A percentile compares a stretch with the other conserved stretches of the same genome.
phyloP scores from a whole-genome alignment of 176 grass and related monocot genomes.

The Cenchrus americanus region DNA sequence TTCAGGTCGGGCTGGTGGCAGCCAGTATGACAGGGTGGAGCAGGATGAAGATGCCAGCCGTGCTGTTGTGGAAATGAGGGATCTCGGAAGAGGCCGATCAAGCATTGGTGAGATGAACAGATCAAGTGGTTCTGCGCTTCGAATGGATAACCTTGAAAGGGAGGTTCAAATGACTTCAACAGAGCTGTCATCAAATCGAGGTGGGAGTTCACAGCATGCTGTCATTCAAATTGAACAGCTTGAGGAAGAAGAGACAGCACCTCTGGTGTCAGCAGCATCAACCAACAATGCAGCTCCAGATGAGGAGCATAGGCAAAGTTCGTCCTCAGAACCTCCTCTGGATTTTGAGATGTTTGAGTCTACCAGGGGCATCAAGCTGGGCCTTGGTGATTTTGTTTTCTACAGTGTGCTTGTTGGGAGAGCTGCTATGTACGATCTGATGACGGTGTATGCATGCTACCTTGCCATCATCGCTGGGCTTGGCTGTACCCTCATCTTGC shows the following conservation, averaged over 20 bases:
- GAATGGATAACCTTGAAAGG: conserved; percentile 28
- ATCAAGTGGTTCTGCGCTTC: conserved; percentile 24
- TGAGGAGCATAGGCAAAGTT: conserved; percentile 33
- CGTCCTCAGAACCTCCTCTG: conserved; percentile 33
- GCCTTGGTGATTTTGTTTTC: conserved; percentile 95
- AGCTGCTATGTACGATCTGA: conserved; percentile 97
- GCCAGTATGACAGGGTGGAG: conserved; percentile 38
- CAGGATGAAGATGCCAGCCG: conserved; percentile 35
- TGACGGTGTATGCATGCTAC: conserved; percentile 99
- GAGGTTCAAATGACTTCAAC: not conserved
- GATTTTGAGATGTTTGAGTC: conserved; percentile 79
- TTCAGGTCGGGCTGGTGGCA: not conserved
- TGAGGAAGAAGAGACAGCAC: conserved; percentile 56
- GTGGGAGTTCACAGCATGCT: conserved; percentile 51
- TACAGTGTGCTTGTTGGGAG: conserved; percentile 96
- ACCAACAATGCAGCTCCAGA: conserved; percentile 2
- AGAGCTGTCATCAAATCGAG: conserved; percentile 33
- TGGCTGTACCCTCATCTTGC: conserved; percentile 95
- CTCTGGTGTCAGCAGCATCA: conserved; percentile 49
- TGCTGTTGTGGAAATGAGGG: conserved; percentile 56
- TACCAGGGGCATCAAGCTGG: conserved; percentile 86
- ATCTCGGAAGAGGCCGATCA: conserved; percentile 28
- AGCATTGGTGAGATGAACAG: not conserved
- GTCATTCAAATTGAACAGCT: conserved; percentile 49
- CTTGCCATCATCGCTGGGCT: conserved; percentile 96